These are phyloP conservation scores for Shiraia sp. DNA, from an alignment of 2,329 filamentous ascomycete species.

Conservation along the genomic window DNA sequence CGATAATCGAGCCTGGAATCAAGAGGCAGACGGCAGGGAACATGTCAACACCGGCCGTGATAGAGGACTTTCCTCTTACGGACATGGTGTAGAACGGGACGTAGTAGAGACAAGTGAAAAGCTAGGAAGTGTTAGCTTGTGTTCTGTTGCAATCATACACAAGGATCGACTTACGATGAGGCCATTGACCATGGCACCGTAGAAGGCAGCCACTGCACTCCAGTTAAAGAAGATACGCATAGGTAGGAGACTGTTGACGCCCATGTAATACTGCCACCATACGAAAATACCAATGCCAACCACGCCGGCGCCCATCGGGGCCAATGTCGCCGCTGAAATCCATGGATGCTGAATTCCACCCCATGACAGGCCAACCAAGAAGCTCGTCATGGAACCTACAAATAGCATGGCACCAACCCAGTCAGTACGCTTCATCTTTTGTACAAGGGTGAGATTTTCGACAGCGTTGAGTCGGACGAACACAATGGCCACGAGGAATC, in stretches of 20 bases:
- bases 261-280: slow-evolving; percentile 42
- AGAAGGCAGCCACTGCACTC: slow-evolving; percentile 45
- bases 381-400: slow-evolving; percentile 40
- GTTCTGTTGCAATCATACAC: neutral
- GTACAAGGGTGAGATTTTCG: slow-evolving; percentile 15
- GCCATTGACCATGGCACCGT: slow-evolving; percentile 48
- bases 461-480: slow-evolving; percentile 27
- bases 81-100: slow-evolving; percentile 48
- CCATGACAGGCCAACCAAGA: slow-evolving; percentile 51
- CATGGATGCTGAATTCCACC: slow-evolving; percentile 48
- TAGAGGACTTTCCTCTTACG: slow-evolving; percentile 38
- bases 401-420: slow-evolving; percentile 50
- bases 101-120: slow-evolving; percentile 50
- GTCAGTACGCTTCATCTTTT: slow-evolving; percentile 42
- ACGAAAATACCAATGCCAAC: slow-evolving; percentile 36
- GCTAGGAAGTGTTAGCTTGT: slow-evolving; percentile 24
- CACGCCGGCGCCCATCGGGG: slow-evolving; percentile 45
- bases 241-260: slow-evolving; percentile 43
- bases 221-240: slow-evolving; percentile 43
- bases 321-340: slow-evolving; percentile 45
- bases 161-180: slow-evolving; percentile 43
- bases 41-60: slow-evolving; percentile 45
- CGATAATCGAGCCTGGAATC: slow-evolving; percentile 30
- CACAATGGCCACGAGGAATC: slow-evolving; percentile 25
- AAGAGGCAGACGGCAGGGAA: slow-evolving; percentile 42